Evolutionary conservation across 2,329 filamentous ascomycete genomes (phyloP), one percentile per base, ranked within the genome.

Genomic region (Coniochaeta sp.): DNA sequence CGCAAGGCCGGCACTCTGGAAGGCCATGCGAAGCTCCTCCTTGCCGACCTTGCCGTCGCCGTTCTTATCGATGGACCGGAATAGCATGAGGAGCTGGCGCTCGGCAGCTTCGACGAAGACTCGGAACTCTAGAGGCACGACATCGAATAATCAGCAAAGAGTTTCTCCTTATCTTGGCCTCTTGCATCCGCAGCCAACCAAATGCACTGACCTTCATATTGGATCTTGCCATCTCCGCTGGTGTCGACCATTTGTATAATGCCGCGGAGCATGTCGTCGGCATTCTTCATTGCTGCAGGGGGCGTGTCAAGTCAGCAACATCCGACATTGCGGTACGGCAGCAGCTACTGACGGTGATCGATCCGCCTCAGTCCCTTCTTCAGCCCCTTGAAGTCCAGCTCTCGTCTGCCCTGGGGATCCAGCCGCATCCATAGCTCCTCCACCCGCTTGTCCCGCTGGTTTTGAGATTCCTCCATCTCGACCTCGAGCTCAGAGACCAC

Each of bases 71-170:
- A 99, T 97, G 64, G 85, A 87, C 67, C 86, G 82, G 76, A 99
- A 99, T 24, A 99, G 84, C 59, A 82, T 74, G 73, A 85, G 88
- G 14, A 99, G 84, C 73, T 97, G 89, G 62, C 84, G 84, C 74
- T 99, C 95, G 47, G 95, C 92, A 61, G 90, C 84, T 69, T 93
- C 85, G 70, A 98, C 91, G 70, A 98, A 98, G 47, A 80, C 82
- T 65, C 88, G 88, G 71, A 99, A 99, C 78, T 99, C 95, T 95
- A 12, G 22, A 44, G 72, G 24, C 14, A 36, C 17, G 55, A 16
- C 56, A 56, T 24, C 50, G 56, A 44, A 12, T 52, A 44, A 12
- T 52, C 47, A 52, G 47, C 47, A 52, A 52, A 12, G 24, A 17
- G 47, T 52, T 24, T 52, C 26, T 12, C 47, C 24, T n/a, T 38